Percentiles rank a stretch among this genome's conserved stretches.
Evolutionary conservation across 306 rosid species (phyloP).

Genomic region (Amphicarpaea edgeworthii): DNA sequence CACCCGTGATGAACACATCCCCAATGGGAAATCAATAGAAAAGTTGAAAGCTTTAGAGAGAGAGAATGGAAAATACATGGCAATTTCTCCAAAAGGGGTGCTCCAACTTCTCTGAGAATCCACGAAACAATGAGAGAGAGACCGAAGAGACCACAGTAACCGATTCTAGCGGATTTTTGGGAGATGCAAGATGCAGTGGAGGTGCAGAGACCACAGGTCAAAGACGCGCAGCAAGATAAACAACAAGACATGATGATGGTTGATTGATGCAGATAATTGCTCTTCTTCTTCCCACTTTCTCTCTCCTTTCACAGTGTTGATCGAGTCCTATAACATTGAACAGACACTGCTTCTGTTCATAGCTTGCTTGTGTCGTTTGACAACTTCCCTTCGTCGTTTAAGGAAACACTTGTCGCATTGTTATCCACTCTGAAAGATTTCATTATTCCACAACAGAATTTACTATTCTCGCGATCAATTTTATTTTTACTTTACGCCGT

Average conservation of each 20-base stretch:
- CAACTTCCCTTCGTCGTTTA: conserved; percentile 34
- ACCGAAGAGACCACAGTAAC: conserved; percentile 91
- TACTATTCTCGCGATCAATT: not conserved
- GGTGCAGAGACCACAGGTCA: conserved; percentile 85
- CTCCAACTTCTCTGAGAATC: conserved; percentile 88
- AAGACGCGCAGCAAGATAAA: conserved; percentile 63
- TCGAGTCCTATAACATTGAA: not conserved
- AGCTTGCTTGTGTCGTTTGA: conserved; percentile 37
- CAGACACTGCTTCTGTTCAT: not conserved
- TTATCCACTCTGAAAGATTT: not conserved
- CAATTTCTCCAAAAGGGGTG: conserved; percentile 84
- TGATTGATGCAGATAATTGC: not conserved
- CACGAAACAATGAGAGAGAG: conserved; percentile 77
- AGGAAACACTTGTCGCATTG: conserved; percentile 4
- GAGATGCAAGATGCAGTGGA: conserved; percentile 88
- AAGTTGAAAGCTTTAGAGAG: conserved; percentile 6
- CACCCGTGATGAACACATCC: conserved; percentile 28
- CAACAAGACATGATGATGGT: conserved; percentile 71
- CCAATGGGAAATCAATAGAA: conserved; percentile 34
- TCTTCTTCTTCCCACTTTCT: not conserved
- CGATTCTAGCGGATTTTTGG: conserved; percentile 82
- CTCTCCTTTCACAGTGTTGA: conserved; percentile 28
- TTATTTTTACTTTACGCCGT: not conserved
- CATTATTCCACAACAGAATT: not conserved
- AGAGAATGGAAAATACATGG: conserved; percentile 66